These are phyloP conservation scores for Lentinula lateritia DNA, from an alignment of 768 basidiomycete species.

Conservation along the genomic window DNA sequence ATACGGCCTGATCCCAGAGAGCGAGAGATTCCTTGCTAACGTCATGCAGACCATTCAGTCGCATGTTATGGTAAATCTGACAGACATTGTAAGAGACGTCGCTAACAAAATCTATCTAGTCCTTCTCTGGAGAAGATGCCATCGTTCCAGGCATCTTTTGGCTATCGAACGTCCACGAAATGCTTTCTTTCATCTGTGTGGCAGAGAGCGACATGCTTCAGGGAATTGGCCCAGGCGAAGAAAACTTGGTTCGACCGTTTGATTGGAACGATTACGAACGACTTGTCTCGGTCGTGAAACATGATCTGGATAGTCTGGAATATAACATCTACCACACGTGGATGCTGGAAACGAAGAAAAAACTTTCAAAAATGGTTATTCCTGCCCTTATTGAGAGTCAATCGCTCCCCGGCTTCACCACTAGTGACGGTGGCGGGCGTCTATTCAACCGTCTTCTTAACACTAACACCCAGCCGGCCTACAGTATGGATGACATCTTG, in stretches of 20 bases:
- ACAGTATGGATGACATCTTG: constrained; percentile 96
- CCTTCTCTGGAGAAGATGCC: constrained; percentile 89
- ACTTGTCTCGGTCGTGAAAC: constrained; percentile 95
- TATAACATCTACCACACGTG: constrained; percentile 99
- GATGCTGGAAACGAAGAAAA: constrained; percentile 98
- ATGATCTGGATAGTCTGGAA: constrained; percentile 96
- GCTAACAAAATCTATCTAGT: constrained; percentile 36
- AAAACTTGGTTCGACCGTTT: constrained; percentile 85
- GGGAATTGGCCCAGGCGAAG: constrained; percentile 95
- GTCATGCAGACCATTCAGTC: constrained; percentile 98
- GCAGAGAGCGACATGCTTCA: constrained; percentile 99
- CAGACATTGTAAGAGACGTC: not conserved
- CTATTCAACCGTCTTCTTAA: constrained; percentile 91
- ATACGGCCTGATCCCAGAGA: constrained; percentile 93
- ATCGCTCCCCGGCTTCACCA: constrained; percentile 95
- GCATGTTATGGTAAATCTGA: constrained; percentile 86
- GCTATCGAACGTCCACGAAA: constrained; percentile 99
- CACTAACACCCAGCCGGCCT: constrained; percentile 83
- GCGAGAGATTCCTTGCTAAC: constrained; percentile 96
- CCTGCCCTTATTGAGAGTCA: constrained; percentile 98
- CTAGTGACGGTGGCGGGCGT: constrained; percentile 87
- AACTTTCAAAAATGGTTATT: constrained; percentile 94
- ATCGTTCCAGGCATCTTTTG: constrained; percentile 97
- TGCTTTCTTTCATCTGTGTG: constrained; percentile 97
- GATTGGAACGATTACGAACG: constrained; percentile 98